Base-by-base conservation (phyloP, 176 grass and related monocot species). In the Phyllostachys edulis region DNA sequence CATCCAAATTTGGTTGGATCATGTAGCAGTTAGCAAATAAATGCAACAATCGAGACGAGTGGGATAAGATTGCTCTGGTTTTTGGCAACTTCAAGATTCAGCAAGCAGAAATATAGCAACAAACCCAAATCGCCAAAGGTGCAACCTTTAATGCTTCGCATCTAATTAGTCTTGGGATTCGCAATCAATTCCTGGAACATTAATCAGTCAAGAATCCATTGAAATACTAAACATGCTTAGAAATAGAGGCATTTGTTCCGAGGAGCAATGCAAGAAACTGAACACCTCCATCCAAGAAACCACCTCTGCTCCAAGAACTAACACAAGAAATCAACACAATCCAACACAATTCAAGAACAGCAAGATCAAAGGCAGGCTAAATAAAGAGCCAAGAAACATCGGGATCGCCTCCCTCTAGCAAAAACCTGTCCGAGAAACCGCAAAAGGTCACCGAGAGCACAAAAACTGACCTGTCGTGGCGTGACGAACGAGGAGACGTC, bases 401-500 rank as follows among this genome's bases (percentile, higher is more conserved):
- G 9, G 38, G 55, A 15, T 11, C 18, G 29, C 40, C 12, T 63
- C 69, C 61, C 10, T 54, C 49, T 11, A 85, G 18, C 85, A 17
- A 87, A 80, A 90, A 51, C 41, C 52, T 34, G 9, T 32, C 70
- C 9, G 16, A 51, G 61, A 41, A 54, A 41, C 76, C 24, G 32
- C 24, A 41, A 69, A 63, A 52, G 32, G 71, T 40, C 7, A 59
- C 23, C 66, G 49, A 79, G 89, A 84, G 83, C 39, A 20, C 21
- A 21, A 34, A 11, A 63, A 87, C 89, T 61, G 54, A 90, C 89
- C 89, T 87, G 34, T 18, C 68, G 74, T 40, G 83, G 80, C 54
- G 86, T 91, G 84, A 79, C 79, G 67, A 84, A 92, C 40, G 90
- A 89, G 67, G 90, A 59, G 45, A 4, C 69, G 52, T 82, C 90